Conservation (phyloP, 371 early-diverging fungal species). For the Rhizomucor pusillus region DNA sequence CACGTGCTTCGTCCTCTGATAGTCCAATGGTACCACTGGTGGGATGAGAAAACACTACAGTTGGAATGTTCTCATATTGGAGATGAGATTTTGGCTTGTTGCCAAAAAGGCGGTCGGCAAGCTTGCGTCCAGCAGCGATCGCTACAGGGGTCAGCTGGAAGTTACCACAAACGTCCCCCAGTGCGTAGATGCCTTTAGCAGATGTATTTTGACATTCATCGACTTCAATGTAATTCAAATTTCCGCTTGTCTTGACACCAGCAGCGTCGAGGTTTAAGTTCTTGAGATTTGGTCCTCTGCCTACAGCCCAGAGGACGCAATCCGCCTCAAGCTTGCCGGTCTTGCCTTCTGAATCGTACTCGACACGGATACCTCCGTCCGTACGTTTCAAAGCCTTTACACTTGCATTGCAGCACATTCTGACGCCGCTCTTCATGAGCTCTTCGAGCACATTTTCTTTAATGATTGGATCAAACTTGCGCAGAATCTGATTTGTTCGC, state of each 20-base stretch:
- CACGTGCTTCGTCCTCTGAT: conserved; percentile 81
- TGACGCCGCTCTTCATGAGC: conserved; percentile 70
- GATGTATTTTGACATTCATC: conserved; percentile 89
- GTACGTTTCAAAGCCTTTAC: conserved; percentile 48
- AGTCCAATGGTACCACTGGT: conserved; percentile 88
- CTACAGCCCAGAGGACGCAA: conserved; percentile 84
- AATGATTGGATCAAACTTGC: conserved; percentile 91
- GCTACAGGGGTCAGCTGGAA: conserved; percentile 95
- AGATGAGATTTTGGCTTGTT: conserved; percentile 60
- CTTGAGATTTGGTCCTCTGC: conserved; percentile 78
- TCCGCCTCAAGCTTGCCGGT: conserved; percentile 63
- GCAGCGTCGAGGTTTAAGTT: conserved; percentile 67
- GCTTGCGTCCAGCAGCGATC: conserved; percentile 92
- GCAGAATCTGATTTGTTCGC: conserved; percentile 82
- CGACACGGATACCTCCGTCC: conserved; percentile 16
- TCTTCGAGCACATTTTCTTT: conserved; percentile 77
- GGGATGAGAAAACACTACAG: conserved; percentile 97
- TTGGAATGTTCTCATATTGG: conserved; percentile 92
- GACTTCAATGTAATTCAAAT: conserved; percentile 68
- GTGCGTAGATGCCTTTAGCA: conserved; percentile 71
- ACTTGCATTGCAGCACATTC: conserved; percentile 69
- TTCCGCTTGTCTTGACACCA: conserved; percentile 61
- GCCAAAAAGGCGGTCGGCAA: conserved; percentile 93
- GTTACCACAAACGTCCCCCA: conserved; percentile 95
- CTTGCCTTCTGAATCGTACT: conserved; percentile 20